Percentiles rank a stretch among this genome's conserved stretches.
Evolutionary conservation across 1,139 yeast genomes (phyloP).

Genomic region (Saccharomyces hybrid): DNA sequence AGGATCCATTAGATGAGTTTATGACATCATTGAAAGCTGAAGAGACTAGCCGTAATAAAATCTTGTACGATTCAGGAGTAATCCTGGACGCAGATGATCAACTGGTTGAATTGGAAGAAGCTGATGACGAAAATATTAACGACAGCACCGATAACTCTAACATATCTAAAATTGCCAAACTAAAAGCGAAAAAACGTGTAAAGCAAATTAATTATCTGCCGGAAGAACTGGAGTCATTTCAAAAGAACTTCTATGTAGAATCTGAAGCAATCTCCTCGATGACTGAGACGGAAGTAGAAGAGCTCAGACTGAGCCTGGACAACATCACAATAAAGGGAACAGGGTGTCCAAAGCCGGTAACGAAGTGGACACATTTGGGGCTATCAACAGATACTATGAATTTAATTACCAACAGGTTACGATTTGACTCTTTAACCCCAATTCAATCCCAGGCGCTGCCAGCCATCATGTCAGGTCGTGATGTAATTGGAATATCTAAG

Average conservation of each 20-base stretch:
- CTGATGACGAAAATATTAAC: background rate
- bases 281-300: conserved; percentile 45
- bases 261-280: conserved; percentile 46
- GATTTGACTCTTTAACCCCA: conserved; percentile 47
- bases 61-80: conserved; percentile 2
- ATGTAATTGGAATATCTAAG: conserved; percentile 88
- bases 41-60: background rate
- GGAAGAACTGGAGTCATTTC: conserved; percentile 45
- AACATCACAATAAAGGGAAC: conserved; percentile 58
- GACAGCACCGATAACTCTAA: background rate
- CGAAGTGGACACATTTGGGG: conserved; percentile 77
- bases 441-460: conserved; percentile 92
- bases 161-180: conserved; percentile 16
- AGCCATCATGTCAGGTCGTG: conserved; percentile 80
- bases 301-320: conserved; percentile 48
- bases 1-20: conserved; percentile 28
- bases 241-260: conserved; percentile 58
- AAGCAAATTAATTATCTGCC: conserved; percentile 40
- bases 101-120: conserved; percentile 6
- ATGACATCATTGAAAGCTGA: conserved; percentile 19
- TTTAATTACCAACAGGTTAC: conserved; percentile 37
- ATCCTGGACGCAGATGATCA: conserved; percentile 11
- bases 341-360: conserved; percentile 57
- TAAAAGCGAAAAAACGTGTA: conserved; percentile 37
- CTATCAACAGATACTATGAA: conserved; percentile 52